Evolutionary conservation across 1,284 basidiomycete genomes (phyloP), one percentile per base, ranked within the genome.

Genomic region (Ustilago sp.): DNA sequence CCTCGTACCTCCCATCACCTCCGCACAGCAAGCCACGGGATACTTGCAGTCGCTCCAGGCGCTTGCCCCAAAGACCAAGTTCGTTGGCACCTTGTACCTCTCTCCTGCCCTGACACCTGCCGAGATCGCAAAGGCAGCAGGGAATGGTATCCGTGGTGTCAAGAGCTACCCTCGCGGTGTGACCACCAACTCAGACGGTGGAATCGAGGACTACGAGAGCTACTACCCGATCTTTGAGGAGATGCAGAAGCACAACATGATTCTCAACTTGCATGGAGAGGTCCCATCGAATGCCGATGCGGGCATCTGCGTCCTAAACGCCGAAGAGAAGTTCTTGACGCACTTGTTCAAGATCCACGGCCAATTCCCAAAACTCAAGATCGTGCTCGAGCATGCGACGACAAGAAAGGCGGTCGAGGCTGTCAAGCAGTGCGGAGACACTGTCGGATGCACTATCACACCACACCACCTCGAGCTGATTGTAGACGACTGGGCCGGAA

Each of bases 321-420:
- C 97, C 15, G 97, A 99, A 85, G 90, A 92, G 48, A 90, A 89
- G 51, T 99, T 99, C 88, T 89, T 99, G 36, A 91, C 93, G 3
- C 95, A 99, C 87, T 89, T 99, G 15, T 89, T 89, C 82, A 91
- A 92, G 81, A 89, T 99, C 52, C 94, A 98, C 81, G 87, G 88
- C 60, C 89, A 90, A 32, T 99, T 99, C 87, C 97, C 97, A n/a
- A 89, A 89, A 47, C 90, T 99, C 61, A 92, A 94, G 63, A 99
- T 99, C 82, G 96, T 99, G 4, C 91, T 99, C 45, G 97, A 99
- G 87, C 97, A 99, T 84, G 97, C 97, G n/a, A 99, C 97, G 0
- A 98, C 95, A 2, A 90, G 93, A 43, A 94, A 93, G 41, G 95
- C 97, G 0, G 91, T 99, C n/a, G 94, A 96, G 81, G 91, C 91